Conservation (phyloP, 352 stramenopile genomes). For the Vaucheria bursata region DNA sequence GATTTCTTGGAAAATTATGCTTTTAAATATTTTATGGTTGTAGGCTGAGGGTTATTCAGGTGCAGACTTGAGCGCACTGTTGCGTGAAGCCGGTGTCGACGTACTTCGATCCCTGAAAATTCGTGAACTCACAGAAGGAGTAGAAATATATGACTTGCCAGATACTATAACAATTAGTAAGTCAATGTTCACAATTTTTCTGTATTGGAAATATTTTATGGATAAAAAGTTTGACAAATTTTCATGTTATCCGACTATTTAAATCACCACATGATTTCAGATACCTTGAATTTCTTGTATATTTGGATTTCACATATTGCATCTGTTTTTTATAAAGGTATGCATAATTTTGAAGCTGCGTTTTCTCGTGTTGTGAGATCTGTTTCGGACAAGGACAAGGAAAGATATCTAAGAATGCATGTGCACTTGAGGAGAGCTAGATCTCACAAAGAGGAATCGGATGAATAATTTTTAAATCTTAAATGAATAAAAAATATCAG, state of each 20-base stretch:
- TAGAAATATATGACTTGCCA: constrained; percentile 22
- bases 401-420: too few species aligned
- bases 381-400: constrained; percentile 28
- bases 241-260: background rate
- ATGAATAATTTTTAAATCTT: too few species aligned
- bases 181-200: background rate
- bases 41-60: constrained; percentile 82
- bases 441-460: too few species aligned
- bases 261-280: background rate
- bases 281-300: background rate
- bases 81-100: constrained; percentile 89
- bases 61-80: constrained; percentile 89
- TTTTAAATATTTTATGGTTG: constrained; percentile 10
- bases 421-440: too few species aligned
- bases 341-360: constrained; percentile 44
- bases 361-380: constrained; percentile 26
- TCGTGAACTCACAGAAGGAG: constrained; percentile 14
- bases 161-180: background rate
- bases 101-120: constrained; percentile 61
- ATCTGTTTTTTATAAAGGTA: background rate
- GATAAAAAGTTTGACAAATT: background rate
- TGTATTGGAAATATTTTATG: background rate
- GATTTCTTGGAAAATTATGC: too few species aligned
- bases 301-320: background rate
- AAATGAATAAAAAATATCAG: too few species aligned